Conservation (phyloP, 495 filamentous ascomycete genomes). For the Lasiosphaeria ovina region DNA sequence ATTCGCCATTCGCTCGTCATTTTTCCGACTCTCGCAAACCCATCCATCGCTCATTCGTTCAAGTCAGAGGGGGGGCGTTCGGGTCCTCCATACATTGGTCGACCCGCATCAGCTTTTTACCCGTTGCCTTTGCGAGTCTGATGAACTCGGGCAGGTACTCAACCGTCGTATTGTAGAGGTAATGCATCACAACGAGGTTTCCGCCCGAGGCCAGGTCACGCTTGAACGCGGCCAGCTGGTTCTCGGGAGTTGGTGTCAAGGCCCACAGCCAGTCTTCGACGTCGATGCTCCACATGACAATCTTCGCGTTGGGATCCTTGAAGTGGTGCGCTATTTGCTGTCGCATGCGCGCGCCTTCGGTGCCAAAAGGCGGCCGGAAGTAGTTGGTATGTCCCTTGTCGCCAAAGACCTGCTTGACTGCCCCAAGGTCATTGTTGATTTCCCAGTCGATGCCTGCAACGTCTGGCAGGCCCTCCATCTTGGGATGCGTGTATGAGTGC, state of each 20-base stretch:
- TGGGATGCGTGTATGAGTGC: slow-evolving; percentile 73
- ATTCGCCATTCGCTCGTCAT: too few relatives aligned
- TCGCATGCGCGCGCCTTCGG: slow-evolving; percentile 67
- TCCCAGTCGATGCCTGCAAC: slow-evolving; percentile 67
- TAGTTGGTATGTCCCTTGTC: slow-evolving; percentile 45
- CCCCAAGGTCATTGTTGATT: slow-evolving; percentile 59
- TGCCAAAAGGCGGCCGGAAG: slow-evolving; percentile 77
- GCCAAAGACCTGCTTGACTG: slow-evolving; percentile 52
- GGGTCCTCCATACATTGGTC: slow-evolving; percentile 78
- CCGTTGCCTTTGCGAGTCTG: slow-evolving; percentile 60
- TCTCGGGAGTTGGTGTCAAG: slow-evolving; percentile 60
- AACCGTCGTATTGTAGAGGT: slow-evolving; percentile 67
- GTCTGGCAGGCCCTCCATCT: slow-evolving; percentile 63
- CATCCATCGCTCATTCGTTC: neutral
- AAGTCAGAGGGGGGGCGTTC: slow-evolving; percentile 54
- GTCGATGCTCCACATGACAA: slow-evolving; percentile 75
- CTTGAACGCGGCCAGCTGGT: slow-evolving; percentile 73
- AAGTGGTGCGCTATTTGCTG: slow-evolving; percentile 57
- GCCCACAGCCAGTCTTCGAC: slow-evolving; percentile 80
- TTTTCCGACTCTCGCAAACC: too few relatives aligned
- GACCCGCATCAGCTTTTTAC: slow-evolving; percentile 70
- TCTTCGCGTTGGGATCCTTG: slow-evolving; percentile 45
- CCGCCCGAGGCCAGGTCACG: slow-evolving; percentile 64
- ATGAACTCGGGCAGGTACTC: slow-evolving; percentile 68
- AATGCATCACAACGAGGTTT: slow-evolving; percentile 76